phyloP scores from a whole-genome alignment of 257 asterid genomes.

The Capsicum chinense region DNA sequence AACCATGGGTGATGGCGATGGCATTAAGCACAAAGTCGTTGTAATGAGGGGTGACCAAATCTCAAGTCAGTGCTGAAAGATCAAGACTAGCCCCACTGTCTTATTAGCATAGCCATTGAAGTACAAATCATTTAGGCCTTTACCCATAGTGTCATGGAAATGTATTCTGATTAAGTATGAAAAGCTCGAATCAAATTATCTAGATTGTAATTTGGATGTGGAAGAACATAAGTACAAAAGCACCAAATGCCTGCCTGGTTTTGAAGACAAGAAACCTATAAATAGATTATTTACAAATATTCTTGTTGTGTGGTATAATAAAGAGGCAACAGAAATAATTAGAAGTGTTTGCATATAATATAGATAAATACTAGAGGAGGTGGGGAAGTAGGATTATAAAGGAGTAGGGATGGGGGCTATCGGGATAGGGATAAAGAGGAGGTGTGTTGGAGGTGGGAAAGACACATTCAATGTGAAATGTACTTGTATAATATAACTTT shows the following conservation, averaged over 20 bases:
- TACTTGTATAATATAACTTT: too few species aligned
- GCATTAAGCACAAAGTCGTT: slow-evolving; percentile 76
- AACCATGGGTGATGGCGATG: slow-evolving; percentile 25
- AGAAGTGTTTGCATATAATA: too few species aligned
- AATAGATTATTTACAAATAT: slow-evolving; percentile 43
- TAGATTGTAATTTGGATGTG: slow-evolving; percentile 60
- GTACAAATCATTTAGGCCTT: slow-evolving; percentile 69
- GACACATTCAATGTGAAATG: too few species aligned
- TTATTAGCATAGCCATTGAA: slow-evolving; percentile 80
- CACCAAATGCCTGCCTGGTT: slow-evolving; percentile 70
- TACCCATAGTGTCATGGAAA: slow-evolving; percentile 84
- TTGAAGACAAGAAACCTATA: slow-evolving; percentile 61
- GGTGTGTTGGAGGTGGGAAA: too few species aligned
- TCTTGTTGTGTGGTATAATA: too few species aligned
- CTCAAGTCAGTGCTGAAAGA: slow-evolving; percentile 71
- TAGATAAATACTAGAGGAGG: too few species aligned
- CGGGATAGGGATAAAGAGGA: too few species aligned
- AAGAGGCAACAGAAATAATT: too few species aligned
- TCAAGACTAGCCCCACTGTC: slow-evolving; percentile 55
- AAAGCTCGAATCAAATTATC: slow-evolving; percentile 38
- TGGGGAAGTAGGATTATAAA: too few species aligned
- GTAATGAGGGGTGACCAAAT: slow-evolving; percentile 71
- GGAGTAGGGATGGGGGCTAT: too few species aligned
- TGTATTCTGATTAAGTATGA: slow-evolving; percentile 74
- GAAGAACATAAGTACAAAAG: slow-evolving; percentile 67